Percentiles rank a stretch among this genome's conserved stretches.
phyloP scores from a whole-genome alignment of 2,329 filamentous ascomycete species.

The Ceratocystis smalleyi region DNA sequence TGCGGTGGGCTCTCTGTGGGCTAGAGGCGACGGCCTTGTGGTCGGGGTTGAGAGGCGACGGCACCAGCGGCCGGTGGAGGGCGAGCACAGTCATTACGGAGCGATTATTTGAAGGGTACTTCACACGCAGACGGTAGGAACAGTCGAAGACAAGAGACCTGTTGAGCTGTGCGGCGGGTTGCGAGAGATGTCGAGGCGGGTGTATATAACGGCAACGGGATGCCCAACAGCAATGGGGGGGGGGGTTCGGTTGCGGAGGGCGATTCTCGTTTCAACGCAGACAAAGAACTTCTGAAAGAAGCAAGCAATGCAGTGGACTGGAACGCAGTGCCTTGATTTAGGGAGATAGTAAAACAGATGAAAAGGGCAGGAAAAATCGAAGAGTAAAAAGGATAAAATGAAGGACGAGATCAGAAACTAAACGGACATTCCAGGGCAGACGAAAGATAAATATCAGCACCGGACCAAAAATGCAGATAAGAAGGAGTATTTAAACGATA shows the following conservation, averaged over 20 bases:
- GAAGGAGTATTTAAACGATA: constrained; percentile 4
- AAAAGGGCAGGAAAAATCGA: not conserved
- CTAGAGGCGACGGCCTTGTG: constrained; percentile 2
- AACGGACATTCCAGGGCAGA: constrained; percentile 1
- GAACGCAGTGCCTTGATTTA: constrained; percentile 7
- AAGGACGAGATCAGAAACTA: constrained; percentile 4
- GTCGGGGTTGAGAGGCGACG: constrained; percentile 16
- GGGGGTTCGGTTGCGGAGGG: not conserved
- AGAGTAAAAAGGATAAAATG: not conserved
- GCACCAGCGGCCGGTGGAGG: constrained; percentile 13
- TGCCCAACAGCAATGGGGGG: not conserved
- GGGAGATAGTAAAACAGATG: not conserved
- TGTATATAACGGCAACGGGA: not conserved
- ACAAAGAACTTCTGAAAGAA: not conserved
- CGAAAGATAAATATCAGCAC: not conserved
- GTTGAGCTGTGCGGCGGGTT: not conserved
- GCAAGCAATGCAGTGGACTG: constrained; percentile 2
- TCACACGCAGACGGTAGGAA: too few species aligned
- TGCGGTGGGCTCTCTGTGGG: constrained; percentile 10
- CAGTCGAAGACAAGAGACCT: not conserved
- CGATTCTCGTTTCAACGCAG: not conserved
- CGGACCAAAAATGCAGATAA: not conserved
- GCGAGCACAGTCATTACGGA: constrained; percentile 6
- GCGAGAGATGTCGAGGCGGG: not conserved
- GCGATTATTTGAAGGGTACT: too few species aligned